Conservation (phyloP, 2,329 filamentous ascomycete genomes). For the Clathrospora elynae region DNA sequence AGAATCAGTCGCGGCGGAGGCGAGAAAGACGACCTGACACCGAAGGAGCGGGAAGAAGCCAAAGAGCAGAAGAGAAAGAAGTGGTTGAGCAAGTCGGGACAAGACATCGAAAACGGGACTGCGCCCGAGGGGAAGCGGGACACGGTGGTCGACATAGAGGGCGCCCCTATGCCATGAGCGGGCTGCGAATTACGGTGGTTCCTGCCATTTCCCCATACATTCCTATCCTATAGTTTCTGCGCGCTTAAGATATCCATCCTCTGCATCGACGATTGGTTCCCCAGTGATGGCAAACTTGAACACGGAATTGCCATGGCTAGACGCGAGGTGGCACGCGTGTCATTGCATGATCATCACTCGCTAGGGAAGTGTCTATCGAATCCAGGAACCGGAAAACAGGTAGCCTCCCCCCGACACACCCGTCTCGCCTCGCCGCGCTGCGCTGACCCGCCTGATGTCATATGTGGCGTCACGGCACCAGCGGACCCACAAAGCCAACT, state of each 20-base stretch:
- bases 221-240: background rate
- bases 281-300: background rate
- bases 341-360: slow-evolving; percentile 15
- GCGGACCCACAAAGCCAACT: slow-evolving; percentile 11
- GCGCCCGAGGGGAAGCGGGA: slow-evolving; percentile 42
- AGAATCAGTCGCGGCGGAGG: slow-evolving; percentile 26
- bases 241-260: slow-evolving; percentile 7
- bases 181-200: slow-evolving; percentile 12
- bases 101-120: slow-evolving; percentile 46
- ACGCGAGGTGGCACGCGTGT: background rate
- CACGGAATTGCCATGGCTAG: slow-evolving; percentile 1
- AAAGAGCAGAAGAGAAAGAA: slow-evolving; percentile 35
- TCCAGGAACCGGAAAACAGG: slow-evolving; percentile 23
- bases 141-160: slow-evolving; percentile 9
- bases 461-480: slow-evolving; percentile 22
- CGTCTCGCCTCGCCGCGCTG: too few species aligned
- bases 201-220: slow-evolving; percentile 15
- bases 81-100: slow-evolving; percentile 37
- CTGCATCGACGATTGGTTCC: slow-evolving; percentile 5
- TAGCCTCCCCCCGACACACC: too few species aligned
- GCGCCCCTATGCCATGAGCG: slow-evolving; percentile 12
- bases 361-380: slow-evolving; percentile 7
- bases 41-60: slow-evolving; percentile 26
- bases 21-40: slow-evolving; percentile 24
- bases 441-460: slow-evolving; percentile 24